These are phyloP conservation scores for Imleria badia DNA, from an alignment of 768 basidiomycete genomes.

Conservation along the genomic window DNA sequence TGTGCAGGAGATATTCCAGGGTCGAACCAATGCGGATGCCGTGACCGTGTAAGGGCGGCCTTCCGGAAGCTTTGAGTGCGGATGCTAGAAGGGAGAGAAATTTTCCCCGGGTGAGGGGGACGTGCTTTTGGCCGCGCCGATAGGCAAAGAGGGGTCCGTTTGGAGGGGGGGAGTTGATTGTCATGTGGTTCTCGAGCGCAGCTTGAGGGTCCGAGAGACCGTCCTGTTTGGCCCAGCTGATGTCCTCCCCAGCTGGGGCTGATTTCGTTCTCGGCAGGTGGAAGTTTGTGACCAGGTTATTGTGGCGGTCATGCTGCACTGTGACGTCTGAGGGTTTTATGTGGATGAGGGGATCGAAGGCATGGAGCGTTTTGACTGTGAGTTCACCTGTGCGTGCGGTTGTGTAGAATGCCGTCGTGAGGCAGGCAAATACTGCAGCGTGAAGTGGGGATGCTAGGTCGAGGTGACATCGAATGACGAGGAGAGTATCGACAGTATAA, in stretches of 20 bases:
- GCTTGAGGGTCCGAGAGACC: not conserved
- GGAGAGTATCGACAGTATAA: conserved; percentile 13
- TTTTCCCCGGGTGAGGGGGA: not conserved
- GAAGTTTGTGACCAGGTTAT: not conserved
- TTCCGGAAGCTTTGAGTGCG: not conserved
- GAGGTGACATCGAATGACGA: not conserved
- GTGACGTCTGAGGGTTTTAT: no score
- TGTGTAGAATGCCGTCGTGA: no score
- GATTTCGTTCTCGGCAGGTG: not conserved
- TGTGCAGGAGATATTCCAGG: not conserved
- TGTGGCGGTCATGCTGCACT: not conserved
- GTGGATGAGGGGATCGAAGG: no score
- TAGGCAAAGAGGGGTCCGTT: not conserved
- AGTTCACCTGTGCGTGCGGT: not conserved
- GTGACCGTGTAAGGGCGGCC: not conserved
- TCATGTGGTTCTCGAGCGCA: not conserved
- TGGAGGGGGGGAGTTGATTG: not conserved
- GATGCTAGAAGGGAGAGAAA: not conserved
- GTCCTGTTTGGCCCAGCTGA: not conserved
- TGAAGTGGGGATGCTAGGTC: not conserved
- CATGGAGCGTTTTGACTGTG: no score
- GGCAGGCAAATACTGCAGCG: no score
- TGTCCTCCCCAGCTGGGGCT: not conserved
- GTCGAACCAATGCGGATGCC: not conserved
- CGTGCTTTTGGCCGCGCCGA: accelerated